Percentiles rank a stretch among this genome's conserved stretches.
Evolutionary conservation across 352 stramenopile species (phyloP).

Genomic region (Phytophthora agathidicida): DNA sequence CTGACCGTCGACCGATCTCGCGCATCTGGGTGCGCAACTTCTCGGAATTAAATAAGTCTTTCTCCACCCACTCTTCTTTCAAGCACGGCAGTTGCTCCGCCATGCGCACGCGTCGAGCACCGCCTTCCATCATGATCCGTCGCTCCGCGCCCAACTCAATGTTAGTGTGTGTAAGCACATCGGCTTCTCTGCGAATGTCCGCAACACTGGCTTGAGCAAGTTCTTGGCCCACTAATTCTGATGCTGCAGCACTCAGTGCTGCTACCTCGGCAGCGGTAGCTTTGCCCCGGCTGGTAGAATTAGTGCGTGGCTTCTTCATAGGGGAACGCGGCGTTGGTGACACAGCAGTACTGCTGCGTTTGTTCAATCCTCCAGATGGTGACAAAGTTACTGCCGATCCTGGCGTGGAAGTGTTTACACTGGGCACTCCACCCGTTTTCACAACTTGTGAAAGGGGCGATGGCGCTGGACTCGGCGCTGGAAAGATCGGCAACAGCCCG

Average conservation of each 20-base stretch:
- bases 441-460: slow-evolving; percentile 36
- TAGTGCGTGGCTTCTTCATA: slow-evolving; percentile 72
- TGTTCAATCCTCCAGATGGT: slow-evolving; percentile 46
- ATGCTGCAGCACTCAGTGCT: slow-evolving; percentile 27
- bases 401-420: slow-evolving; percentile 12
- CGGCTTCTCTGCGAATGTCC: slow-evolving; percentile 83
- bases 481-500: slow-evolving; percentile 63
- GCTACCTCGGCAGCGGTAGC: slow-evolving; percentile 37
- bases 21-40: slow-evolving; percentile 68
- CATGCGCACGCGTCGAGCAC: slow-evolving; percentile 37
- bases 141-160: slow-evolving; percentile 81
- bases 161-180: slow-evolving; percentile 84
- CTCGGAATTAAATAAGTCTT: slow-evolving; percentile 82
- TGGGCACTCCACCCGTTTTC: slow-evolving; percentile 12
- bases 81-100: slow-evolving; percentile 62
- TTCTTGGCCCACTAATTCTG: slow-evolving; percentile 52
- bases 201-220: slow-evolving; percentile 64
- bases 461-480: slow-evolving; percentile 25
- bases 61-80: slow-evolving; percentile 82
- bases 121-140: slow-evolving; percentile 78
- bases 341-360: slow-evolving; percentile 59
- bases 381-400: slow-evolving; percentile 35
- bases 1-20: slow-evolving; percentile 45
- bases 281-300: slow-evolving; percentile 42
- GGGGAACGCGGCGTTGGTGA: slow-evolving; percentile 75